Evolutionary conservation across 2,329 filamentous ascomycete genomes (phyloP), one percentile per base, ranked within the genome.

Genomic region (Xylaria digitata): DNA sequence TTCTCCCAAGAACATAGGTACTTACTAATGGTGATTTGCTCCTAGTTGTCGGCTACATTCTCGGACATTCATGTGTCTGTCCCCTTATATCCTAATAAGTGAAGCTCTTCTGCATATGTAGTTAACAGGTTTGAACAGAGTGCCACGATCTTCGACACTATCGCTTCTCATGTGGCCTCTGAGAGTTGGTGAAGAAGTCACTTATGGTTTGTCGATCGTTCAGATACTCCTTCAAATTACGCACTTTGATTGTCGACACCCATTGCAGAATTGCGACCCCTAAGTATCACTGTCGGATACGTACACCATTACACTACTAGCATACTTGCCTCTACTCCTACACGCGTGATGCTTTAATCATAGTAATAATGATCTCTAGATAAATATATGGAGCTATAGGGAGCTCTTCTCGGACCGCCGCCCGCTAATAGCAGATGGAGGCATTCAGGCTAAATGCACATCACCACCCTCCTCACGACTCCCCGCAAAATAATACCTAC

Each of bases 381-480:
- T 26, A 32, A 26, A 26, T 42, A 34, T 19, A 32, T 23, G n/a
- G 42, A 6, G 6, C 15, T 34, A n/a, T 26, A 37, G 32, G 23
- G 30, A 46, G 11, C 19, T 42, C 42, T 32, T 8, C 13, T 46
- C 50, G 40, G n/a, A 23, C 19, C 40, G 13, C 37, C 21, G 40
- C 45, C 50, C 45, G 37, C 21, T 48, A 17, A 42, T 30, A 59
- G 42, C 21, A 57, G 21, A 61, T 50, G 26, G 30, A 32, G 37
- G 21, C 21, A 66, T 63, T 68, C 21, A 69, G 67, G 60, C 67
- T 69, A 67, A 69, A 67, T 67, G 32, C 45, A 49, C 9, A 34
- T 40, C n/a, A 30, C 49, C 32, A 37, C 13, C 53, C 57, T 34
- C 30, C 9, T 48, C 8, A 30, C 43, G 26, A 30, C 57, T 34